Evolutionary conservation across 2,329 filamentous ascomycete genomes (phyloP), one percentile per base, ranked within the genome.

Genomic region (Knoxdaviesia capensis): DNA sequence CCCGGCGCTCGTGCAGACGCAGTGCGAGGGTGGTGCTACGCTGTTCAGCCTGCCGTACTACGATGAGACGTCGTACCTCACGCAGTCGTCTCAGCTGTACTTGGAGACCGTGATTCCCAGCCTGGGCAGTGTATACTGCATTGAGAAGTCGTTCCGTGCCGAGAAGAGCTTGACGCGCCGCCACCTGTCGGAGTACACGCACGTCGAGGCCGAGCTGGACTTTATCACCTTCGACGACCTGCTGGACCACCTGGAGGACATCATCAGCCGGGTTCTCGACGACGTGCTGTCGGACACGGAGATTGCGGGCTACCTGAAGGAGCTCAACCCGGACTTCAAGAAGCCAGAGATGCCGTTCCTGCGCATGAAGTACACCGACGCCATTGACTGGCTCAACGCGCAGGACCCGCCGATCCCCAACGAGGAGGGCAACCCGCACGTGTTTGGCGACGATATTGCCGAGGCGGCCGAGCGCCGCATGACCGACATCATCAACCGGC

Each of bases 61-160:
- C 62, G 80, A 77, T 51, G 82, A 94, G 61, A 73, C 79, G 51
- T 82, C 90, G 45, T 98, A 87, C 66, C 75, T 98, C 48, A 96
- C 90, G 4, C 90, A 98, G 63, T 94, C 87, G 4, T 93, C 84
- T 33, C 90, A 98, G 62, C 75, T 98, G 42, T 98, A 98, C 63
- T 80, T 98, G 45, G 90, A 98, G 68, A 98, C 90, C 32, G 85
- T 80, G 49, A 67, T 98, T 32, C 85, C 88, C 7, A 84, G 80
- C 41, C 70, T 96, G 53, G 90, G 90, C 51, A 84, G 94, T 57
- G 86, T 94, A 42, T 98, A 92, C 71, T 96, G 88, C 58, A 88
- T 98, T 53, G 87, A 94, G 61, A 94, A 94, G 60, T 96, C 88
- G 2, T 98, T 98, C 78, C 87, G 90, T 47, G 90, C 90, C 9